A percentile compares a stretch with the other conserved stretches of the same genome.
phyloP scores from a whole-genome alignment of 768 basidiomycete species.

The Brasilioporus rufonigricans region DNA sequence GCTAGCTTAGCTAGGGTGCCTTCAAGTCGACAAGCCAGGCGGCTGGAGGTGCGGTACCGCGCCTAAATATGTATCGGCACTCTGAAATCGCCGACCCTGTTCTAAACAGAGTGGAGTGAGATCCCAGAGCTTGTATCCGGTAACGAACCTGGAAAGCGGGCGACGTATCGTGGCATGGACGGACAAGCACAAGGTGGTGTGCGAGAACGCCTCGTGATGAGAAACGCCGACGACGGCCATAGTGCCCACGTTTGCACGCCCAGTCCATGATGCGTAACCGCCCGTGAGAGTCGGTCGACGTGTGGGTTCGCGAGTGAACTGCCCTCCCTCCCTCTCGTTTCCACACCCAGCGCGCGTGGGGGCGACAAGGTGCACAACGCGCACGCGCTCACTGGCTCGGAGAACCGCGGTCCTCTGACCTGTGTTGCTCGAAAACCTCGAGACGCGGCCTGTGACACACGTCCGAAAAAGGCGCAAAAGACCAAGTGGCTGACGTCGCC shows the following conservation, averaged over 20 bases:
- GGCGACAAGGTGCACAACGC: neutral
- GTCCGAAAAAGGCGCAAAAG: neutral
- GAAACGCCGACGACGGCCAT: neutral
- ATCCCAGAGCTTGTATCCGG: neutral
- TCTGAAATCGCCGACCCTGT: neutral
- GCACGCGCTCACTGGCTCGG: slow-evolving; percentile 1
- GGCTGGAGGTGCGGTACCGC: slow-evolving; percentile 13
- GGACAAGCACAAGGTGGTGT: neutral
- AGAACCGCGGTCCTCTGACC: slow-evolving; percentile 11
- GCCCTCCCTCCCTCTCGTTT: too few species aligned
- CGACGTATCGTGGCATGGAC: neutral
- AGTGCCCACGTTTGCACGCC: too few species aligned
- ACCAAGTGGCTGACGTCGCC: neutral
- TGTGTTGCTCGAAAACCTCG: neutral
- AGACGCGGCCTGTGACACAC: neutral
- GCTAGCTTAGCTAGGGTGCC: slow-evolving; percentile 10
- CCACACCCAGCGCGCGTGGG: too few species aligned
- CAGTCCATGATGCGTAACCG: too few species aligned
- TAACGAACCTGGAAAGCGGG: neutral
- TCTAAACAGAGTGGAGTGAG: neutral
- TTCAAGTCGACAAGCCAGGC: too few species aligned
- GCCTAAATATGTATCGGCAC: slow-evolving; percentile 3
- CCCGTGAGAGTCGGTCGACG: slow-evolving; percentile 8
- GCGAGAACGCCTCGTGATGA: neutral
- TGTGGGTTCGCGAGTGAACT: too few species aligned